Base-by-base conservation (phyloP, 202 grass and related monocot species). In the Elaeis oleifera region DNA sequence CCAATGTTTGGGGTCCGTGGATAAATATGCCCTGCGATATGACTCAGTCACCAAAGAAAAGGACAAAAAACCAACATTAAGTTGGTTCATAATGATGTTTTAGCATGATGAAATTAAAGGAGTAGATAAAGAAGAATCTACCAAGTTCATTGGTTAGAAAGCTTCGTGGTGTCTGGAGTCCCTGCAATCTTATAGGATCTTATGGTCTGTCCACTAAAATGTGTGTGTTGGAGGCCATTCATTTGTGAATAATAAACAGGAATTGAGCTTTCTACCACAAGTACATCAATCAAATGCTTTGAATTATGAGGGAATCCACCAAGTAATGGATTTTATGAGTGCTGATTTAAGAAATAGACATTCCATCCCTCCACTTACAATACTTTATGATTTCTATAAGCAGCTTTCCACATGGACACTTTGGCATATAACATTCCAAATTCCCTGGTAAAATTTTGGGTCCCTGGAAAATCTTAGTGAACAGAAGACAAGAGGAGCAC, bases 81-180 rank as follows among this genome's bases (percentile, higher is more conserved):
- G 36, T 1, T 44, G 36, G 36, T 44, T 44, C 28, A 6, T 31
- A 6, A 31, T 6, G 28, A 31, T 1, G 61, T 60, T 36, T 18
- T 49, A 8, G 31, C 50, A 74, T 66, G 31, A 21, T 49, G 16
- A 20, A 50, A 65, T 20, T 9, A 62, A 16, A 32, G 17, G 61
- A 29, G 11, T 4, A 51, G 76, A 87, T 78, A 83, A 81, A 60
- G 78, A 81, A 68, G 85, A 95, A 88, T 89, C 75, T 85, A 20
- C 18, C 50, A 60, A 67, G 54, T 44, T 74, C 72, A 89, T 83
- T 84, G 81, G 69, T 69, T 78, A 64, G 29, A 65, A 85, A 85
- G 65, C 75, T 74, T 75, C 4, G 68, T 65, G 68, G 62, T 62
- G 71, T 23, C 56, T 56, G 78, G 70, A 54, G 64, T 44, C 26